These are phyloP conservation scores for Zasmidium cellare DNA, from an alignment of 2,329 filamentous ascomycete species.

Conservation along the genomic window DNA sequence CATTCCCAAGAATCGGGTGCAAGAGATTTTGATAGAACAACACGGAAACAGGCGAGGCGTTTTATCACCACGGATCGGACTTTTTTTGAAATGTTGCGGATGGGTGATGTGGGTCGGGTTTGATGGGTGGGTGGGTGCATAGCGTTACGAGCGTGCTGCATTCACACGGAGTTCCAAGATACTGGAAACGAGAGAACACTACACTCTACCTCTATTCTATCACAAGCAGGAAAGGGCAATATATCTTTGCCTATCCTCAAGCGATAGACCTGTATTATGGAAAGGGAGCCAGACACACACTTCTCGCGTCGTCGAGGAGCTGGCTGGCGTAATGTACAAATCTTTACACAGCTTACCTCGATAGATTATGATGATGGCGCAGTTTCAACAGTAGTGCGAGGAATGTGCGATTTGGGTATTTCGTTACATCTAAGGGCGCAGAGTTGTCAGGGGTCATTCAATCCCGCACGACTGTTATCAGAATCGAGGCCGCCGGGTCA, in stretches of 20 bases:
- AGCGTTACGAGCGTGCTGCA: not conserved
- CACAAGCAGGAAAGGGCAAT: too few species aligned
- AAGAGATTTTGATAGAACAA: conserved; percentile 1
- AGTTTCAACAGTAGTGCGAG: too few species aligned
- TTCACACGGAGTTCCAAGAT: conserved; percentile 1
- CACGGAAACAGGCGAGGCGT: conserved; percentile 8
- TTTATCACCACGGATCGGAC: too few species aligned
- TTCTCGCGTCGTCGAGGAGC: not conserved
- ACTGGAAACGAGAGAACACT: not conserved
- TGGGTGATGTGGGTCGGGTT: not conserved
- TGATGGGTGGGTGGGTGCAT: not conserved
- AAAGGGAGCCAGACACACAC: not conserved
- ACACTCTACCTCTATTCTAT: not conserved
- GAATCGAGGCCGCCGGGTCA: conserved; percentile 20
- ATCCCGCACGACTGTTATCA: conserved; percentile 9
- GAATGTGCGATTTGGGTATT: too few species aligned
- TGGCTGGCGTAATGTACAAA: conserved; percentile 1
- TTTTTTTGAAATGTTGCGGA: not conserved
- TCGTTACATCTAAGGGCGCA: too few species aligned
- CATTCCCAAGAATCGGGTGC: not conserved
- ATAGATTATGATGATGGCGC: not conserved
- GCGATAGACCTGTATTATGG: not conserved
- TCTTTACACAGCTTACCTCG: not conserved
- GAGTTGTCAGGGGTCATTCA: conserved; percentile 16
- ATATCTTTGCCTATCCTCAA: not conserved